A percentile compares a stretch with the other conserved stretches of the same genome.
Conservation (phyloP, 75 land plant genomes). For the Ceratopteris richardii region DNA sequence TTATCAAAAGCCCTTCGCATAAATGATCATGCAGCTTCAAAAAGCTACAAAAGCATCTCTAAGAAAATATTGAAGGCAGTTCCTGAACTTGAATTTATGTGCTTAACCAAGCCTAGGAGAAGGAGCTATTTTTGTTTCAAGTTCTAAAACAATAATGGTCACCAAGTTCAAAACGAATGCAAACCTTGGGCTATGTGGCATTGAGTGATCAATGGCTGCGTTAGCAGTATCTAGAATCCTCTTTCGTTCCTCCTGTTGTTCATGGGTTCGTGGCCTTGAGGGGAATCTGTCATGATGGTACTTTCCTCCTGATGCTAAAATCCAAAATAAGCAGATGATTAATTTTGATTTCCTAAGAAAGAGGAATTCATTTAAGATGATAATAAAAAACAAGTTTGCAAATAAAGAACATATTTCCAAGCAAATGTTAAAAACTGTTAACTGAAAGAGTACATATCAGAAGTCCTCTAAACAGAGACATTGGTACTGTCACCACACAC, state of each 20-base stretch:
- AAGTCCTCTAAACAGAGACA: no score
- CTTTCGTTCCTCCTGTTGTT: conserved; percentile 84
- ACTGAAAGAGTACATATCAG: no score
- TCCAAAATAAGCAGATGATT: background rate
- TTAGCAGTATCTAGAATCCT: conserved; percentile 66
- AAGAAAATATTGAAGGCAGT: no score
- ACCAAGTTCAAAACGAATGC: background rate
- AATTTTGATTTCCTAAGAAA: background rate
- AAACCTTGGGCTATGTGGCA: conserved; percentile 40
- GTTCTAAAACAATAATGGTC: no score
- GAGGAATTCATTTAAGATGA: background rate
- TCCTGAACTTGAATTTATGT: no score
- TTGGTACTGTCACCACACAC: no score
- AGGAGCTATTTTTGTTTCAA: no score
- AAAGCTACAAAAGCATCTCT: no score
- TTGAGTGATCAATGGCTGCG: conserved; percentile 41
- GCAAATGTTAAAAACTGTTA: no score
- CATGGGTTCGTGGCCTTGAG: conserved; percentile 63
- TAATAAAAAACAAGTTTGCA: background rate
- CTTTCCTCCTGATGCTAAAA: conserved; percentile 54
- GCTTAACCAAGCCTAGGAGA: no score
- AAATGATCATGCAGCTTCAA: no score
- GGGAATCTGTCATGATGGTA: conserved; percentile 85
- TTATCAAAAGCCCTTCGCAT: no score
- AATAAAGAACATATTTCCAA: background rate